A percentile compares a stretch with the other conserved stretches of the same genome.
phyloP scores from a whole-genome alignment of 2,329 filamentous ascomycete genomes.

The Beauveria caledonica region DNA sequence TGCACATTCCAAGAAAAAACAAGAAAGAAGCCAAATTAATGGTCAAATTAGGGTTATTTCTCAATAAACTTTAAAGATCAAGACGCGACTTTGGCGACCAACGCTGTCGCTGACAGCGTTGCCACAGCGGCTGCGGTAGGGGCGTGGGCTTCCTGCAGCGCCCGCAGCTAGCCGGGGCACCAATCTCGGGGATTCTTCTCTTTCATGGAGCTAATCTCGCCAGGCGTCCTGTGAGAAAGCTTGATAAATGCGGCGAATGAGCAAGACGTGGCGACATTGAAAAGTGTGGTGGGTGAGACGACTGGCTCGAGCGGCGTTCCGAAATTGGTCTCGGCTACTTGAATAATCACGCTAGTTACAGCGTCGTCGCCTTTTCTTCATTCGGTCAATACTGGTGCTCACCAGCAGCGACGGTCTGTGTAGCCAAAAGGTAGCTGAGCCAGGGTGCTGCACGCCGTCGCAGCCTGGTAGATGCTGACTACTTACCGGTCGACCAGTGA shows the following conservation, averaged over 20 bases:
- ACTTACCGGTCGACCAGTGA: neutral
- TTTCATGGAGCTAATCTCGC: constrained; percentile 2
- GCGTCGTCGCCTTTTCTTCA: neutral
- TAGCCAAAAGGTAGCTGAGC: neutral
- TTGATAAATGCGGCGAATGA: neutral
- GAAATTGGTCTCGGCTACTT: constrained; percentile 4
- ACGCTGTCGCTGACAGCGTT: constrained; percentile 2
- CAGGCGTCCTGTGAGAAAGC: neutral
- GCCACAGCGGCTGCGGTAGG: neutral
- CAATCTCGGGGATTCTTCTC: neutral
- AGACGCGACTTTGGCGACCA: neutral
- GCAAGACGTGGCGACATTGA: neutral
- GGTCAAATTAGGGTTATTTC: neutral
- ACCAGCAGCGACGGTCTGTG: no score
- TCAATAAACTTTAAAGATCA: no score
- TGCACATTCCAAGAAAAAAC: no score
- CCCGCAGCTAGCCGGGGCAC: neutral
- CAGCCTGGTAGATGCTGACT: no score
- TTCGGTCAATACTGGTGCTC: neutral
- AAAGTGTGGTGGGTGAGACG: neutral
- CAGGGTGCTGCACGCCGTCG: neutral
- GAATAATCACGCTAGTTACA: neutral
- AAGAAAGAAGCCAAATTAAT: neutral
- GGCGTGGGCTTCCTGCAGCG: neutral
- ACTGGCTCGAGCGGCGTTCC: constrained; percentile 1